Base-by-base conservation (phyloP, 441 rosid genomes). In the Francoa sonchifolia region DNA sequence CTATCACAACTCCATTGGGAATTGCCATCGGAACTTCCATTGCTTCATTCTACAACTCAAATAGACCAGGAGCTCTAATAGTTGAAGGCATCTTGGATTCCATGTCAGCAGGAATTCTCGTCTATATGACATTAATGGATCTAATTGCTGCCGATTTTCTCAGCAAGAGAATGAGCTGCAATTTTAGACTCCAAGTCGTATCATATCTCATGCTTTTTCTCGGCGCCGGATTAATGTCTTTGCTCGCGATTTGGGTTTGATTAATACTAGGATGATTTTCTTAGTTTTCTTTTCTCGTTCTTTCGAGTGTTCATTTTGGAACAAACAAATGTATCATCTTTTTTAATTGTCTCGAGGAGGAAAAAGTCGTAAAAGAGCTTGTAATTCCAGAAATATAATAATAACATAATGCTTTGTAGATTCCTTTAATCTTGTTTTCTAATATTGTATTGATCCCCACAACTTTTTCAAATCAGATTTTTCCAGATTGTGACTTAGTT, bases 51-150 rank as follows among this genome's bases (percentile, higher is more conserved):
- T 75, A 75, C 64, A 63, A 75, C 48, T 46, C 64, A 0, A 38
- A 56, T 30, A 69, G 76, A 11, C 52, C 41, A 0, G 62, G 44
- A 11, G 78, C 94, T 5, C 62, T 89, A 28, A 60, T 69, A 23
- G 62, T 66, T 0, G 95, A 89, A 69, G 97, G 97, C 38, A 57
- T 81, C 13, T 62, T 88, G 5, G 93, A 84, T 52, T 74, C 87
- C 3, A 22, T 84, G 21, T 84, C 94, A 0, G 95, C 97, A 0
- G 97, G 97, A 8, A 85, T 89, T 57, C 68, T 85, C 32, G 77
- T 89, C 1, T 85, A 85, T 54, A 85, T 85, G 93, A 86, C 93
- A 0, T 72, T 85, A 11, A 89, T 81, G 3, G 89, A 81, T 50
- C 69, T 85, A 20, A 76, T 81, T 1, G 93, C 89, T 8, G 85